Evolutionary conservation across 164 flowering plant genomes (phyloP).

Genomic region (Tetracentron sinense): DNA sequence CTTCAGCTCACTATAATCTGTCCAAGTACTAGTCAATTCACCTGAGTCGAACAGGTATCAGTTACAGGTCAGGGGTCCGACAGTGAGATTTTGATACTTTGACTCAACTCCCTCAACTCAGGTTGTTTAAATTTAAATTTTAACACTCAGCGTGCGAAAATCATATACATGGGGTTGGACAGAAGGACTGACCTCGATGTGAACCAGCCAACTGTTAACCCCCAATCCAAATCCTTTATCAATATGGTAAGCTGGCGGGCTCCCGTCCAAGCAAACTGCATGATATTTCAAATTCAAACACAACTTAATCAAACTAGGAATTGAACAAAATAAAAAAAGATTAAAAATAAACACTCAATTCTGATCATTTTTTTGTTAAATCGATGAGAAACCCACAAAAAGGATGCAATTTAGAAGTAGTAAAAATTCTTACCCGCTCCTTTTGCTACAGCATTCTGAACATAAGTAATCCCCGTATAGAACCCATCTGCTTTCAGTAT

Average conservation of each 20-base stretch:
- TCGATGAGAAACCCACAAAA: neutral
- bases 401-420: neutral
- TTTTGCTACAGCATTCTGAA: conserved; percentile 13
- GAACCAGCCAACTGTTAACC: conserved; percentile 25
- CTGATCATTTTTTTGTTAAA: no score
- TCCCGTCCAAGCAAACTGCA: conserved; percentile 35
- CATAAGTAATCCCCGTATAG: conserved; percentile 12
- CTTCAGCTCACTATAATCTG: no score
- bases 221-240: conserved; percentile 26
- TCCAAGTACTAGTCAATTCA: no score
- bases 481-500: conserved; percentile 16
- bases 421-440: conserved; percentile 15
- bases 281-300: neutral
- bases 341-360: neutral
- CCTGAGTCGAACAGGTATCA: no score
- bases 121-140: no score
- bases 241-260: conserved; percentile 31
- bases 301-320: neutral
- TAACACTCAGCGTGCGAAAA: no score
- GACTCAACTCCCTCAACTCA: no score
- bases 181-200: conserved; percentile 17
- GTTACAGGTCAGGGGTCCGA: no score
- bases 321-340: neutral
- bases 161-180: neutral
- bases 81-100: no score